A percentile compares a stretch with the other conserved stretches of the same genome.
Evolutionary conservation across 2,329 filamentous ascomycete genomes (phyloP).

Genomic region (Phialocephala subalpina): DNA sequence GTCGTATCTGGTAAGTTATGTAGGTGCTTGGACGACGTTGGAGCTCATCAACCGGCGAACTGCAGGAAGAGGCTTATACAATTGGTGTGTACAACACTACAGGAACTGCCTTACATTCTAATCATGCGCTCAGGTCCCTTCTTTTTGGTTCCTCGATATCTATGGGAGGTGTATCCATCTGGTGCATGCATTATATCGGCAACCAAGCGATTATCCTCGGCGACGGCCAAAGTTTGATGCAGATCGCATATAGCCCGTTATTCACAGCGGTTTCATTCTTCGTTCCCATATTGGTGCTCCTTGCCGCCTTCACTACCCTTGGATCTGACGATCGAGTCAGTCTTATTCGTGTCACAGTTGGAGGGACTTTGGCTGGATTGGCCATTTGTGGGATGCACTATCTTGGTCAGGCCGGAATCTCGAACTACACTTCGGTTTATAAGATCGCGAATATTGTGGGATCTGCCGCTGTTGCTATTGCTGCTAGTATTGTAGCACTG

Average conservation of each 20-base stretch:
- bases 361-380: constrained; percentile 74
- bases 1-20: constrained; percentile 72
- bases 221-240: constrained; percentile 65
- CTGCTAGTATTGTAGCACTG: constrained; percentile 74
- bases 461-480: constrained; percentile 74
- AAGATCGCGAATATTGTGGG: constrained; percentile 66
- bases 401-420: constrained; percentile 80
- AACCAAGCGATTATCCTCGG: constrained; percentile 81
- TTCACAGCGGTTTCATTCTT: constrained; percentile 82
- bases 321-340: constrained; percentile 65
- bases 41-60: constrained; percentile 82
- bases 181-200: constrained; percentile 86
- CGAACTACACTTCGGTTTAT: constrained; percentile 76
- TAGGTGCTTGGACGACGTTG: constrained; percentile 79
- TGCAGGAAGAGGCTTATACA: constrained; percentile 70
- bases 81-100: constrained; percentile 68
- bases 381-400: constrained; percentile 89
- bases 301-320: constrained; percentile 69
- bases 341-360: constrained; percentile 65
- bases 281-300: constrained; percentile 78
- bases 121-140: constrained; percentile 62
- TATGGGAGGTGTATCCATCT: constrained; percentile 78
- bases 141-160: constrained; percentile 69
- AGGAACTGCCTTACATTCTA: no score
- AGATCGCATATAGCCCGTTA: constrained; percentile 76